Evolutionary conservation across 2,329 filamentous ascomycete species (phyloP).

Genomic region (Diaporthe caulivora): DNA sequence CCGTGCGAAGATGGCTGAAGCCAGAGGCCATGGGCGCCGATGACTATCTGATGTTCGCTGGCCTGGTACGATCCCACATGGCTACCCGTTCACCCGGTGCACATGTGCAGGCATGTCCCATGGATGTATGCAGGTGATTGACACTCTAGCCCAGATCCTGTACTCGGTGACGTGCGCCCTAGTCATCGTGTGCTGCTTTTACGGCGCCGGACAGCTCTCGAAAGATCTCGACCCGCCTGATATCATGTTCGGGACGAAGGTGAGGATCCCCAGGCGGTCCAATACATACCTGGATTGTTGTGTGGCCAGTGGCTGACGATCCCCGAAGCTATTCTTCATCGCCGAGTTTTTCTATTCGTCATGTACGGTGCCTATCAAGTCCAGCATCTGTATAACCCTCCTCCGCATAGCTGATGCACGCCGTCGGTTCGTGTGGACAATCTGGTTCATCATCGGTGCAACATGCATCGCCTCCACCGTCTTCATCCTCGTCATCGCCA

Average conservation of each 20-base stretch:
- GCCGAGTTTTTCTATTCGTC: conserved; percentile 55
- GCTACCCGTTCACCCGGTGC: not conserved
- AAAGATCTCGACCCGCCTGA: conserved; percentile 34
- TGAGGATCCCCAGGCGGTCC: not conserved
- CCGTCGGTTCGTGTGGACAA: conserved; percentile 45
- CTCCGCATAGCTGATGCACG: conserved; percentile 49
- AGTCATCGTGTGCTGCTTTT: conserved; percentile 46
- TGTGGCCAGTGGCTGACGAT: conserved; percentile 9
- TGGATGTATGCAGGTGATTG: conserved; percentile 22
- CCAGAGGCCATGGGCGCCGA: conserved; percentile 44
- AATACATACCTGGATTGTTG: too few relatives aligned
- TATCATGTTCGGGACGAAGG: conserved; percentile 41
- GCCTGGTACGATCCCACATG: conserved; percentile 43
- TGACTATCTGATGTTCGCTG: conserved; percentile 45
- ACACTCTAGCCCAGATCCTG: conserved; percentile 41
- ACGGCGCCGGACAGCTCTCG: conserved; percentile 45
- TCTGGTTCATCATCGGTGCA: conserved; percentile 45
- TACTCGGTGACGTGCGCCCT: conserved; percentile 45
- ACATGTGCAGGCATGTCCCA: not conserved
- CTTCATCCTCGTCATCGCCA: conserved; percentile 47
- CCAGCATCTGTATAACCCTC: conserved; percentile 48
- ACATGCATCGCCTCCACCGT: conserved; percentile 43
- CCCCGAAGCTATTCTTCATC: conserved; percentile 50
- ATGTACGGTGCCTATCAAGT: conserved; percentile 46
- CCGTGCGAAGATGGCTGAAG: conserved; percentile 45